Conservation (phyloP, 768 basidiomycete species). For the Mycena metata region DNA sequence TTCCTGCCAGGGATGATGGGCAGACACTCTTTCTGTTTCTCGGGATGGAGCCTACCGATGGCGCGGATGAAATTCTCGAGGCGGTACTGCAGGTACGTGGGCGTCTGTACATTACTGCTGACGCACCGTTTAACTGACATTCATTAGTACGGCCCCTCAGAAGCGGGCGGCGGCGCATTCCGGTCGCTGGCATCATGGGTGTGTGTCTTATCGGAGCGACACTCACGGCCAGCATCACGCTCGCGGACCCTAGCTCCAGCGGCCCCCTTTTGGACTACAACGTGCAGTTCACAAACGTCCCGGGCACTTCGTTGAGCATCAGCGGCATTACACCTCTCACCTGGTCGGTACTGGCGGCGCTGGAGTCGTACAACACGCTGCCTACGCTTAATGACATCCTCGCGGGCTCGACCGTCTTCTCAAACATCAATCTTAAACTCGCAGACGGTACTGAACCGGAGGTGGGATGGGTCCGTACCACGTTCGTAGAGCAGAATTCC, state of each 20-base stretch:
- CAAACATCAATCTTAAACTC: conserved; percentile 29
- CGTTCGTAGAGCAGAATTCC: no score
- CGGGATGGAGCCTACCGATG: conserved; percentile 35
- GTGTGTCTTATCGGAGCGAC: conserved; percentile 15
- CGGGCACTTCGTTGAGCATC: conserved; percentile 32
- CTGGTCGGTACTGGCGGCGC: conserved; percentile 37
- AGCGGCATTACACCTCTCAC: conserved; percentile 30
- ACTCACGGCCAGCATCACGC: conserved; percentile 35
- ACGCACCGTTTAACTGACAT: background rate
- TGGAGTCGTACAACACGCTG: conserved; percentile 30
- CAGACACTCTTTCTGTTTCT: conserved; percentile 41
- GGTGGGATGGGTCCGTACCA: conserved; percentile 31
- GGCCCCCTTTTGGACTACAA: conserved; percentile 29
- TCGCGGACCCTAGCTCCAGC: conserved; percentile 10
- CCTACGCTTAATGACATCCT: conserved; percentile 32
- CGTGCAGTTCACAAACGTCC: conserved; percentile 30
- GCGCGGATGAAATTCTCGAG: conserved; percentile 25
- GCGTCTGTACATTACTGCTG: background rate
- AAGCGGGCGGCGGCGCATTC: conserved; percentile 36
- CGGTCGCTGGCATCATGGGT: conserved; percentile 37
- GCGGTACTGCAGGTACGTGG: conserved; percentile 31
- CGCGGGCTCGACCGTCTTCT: conserved; percentile 30
- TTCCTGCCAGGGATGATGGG: conserved; percentile 31
- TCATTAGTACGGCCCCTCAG: conserved; percentile 32
- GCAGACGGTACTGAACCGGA: conserved; percentile 19